Evolutionary conservation across 495 filamentous ascomycete species (phyloP), one percentile per base, ranked within the genome.

Genomic region (Sphaerosporella brunnea): DNA sequence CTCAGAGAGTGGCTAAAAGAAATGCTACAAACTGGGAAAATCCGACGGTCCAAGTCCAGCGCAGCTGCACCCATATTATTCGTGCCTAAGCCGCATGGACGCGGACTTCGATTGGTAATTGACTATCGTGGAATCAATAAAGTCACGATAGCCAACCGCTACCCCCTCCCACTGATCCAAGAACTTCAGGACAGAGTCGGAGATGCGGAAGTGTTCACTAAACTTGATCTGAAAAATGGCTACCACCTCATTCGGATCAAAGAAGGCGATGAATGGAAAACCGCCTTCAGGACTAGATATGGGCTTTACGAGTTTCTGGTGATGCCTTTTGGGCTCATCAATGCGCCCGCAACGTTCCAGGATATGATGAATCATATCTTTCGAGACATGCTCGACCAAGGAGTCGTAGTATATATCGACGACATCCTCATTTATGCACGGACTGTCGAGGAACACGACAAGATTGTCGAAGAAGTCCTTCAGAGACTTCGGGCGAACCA

Each of bases 221-320:
- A 46, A 10, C 44, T 69, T 1, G 55, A 69, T 52, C 60, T 72
- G 8, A 51, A 55, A 2, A 36, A 62, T 23, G 64, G 58, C 0
- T 72, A 66, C 39, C 53, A 73, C 38, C 35, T 53, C 1, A 56
- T 73, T 0, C 30, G 61, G 0, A 64, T 70, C 0, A 20, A 44
- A 8, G 30, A 53, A 34, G 53, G 51, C 0, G 39, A 63, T 11
- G 55, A 69, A 32, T 64, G 51, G 51, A 56, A 62, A 32, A 70
- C 55, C 0, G 61, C 51, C 0, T 69, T 69, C 49, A 20, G 48
- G 7, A 58, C 35, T 36, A 36, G 35, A 39, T 55, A 62, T 47
- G 45, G 51, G 15, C 23, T 36, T 8, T 63, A 51, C 43, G 52
- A 68, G 45, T 65, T 54, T 38, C 30, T 49, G 9, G 56, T 64